Conservation (phyloP, 2,329 filamentous ascomycete species). For the Podosphaera xanthii region DNA sequence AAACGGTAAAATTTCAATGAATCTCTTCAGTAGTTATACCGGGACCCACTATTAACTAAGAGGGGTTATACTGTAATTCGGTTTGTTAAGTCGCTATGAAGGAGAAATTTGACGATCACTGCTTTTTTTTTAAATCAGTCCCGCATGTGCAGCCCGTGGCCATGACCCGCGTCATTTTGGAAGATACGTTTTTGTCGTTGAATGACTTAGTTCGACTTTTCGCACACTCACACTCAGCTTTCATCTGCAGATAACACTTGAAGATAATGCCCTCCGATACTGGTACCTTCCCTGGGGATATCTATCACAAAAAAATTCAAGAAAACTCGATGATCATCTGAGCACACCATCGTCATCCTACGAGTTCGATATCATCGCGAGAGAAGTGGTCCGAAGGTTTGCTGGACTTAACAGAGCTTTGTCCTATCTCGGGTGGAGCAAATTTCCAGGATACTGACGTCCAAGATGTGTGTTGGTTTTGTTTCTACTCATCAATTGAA, state of each 20-base stretch:
- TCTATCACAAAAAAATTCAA: neutral
- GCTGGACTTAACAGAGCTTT: neutral
- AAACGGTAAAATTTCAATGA: too few species aligned
- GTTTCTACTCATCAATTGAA: neutral
- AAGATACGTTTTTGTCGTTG: too few species aligned
- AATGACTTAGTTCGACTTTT: too few species aligned
- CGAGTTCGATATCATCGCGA: neutral
- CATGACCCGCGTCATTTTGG: too few species aligned
- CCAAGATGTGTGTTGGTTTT: neutral
- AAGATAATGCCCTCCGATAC: neutral
- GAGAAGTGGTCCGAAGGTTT: neutral
- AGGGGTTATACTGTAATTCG: too few species aligned
- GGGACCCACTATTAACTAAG: too few species aligned
- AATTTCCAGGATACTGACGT: neutral
- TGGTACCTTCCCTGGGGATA: neutral
- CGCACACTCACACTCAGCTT: too few species aligned
- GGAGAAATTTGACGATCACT: too few species aligned
- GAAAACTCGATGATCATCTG: neutral
- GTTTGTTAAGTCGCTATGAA: too few species aligned
- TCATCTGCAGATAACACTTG: neutral
- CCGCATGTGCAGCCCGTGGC: too few species aligned
- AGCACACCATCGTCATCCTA: neutral
- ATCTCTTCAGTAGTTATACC: too few species aligned
- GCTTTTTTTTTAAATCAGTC: too few species aligned
- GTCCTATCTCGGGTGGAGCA: neutral